Percentiles rank a stretch among this genome's conserved stretches.
Conservation (phyloP, 495 filamentous ascomycete genomes). For the Aspergillus nanangensis region DNA sequence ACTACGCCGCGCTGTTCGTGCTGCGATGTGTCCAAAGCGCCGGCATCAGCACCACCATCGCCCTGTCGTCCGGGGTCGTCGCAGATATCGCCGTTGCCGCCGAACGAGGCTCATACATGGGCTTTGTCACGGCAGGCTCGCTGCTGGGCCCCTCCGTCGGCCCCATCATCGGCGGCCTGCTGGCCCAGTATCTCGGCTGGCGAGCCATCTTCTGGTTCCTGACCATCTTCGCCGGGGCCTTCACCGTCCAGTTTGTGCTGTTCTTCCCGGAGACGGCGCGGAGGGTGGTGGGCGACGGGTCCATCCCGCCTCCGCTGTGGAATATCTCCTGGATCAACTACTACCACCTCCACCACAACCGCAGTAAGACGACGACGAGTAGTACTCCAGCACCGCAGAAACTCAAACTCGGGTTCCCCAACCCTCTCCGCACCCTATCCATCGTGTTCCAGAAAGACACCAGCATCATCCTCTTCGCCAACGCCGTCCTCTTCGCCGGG, state of each 20-base stretch:
- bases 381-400: not conserved
- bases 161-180: slow-evolving; percentile 59
- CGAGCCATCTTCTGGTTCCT: slow-evolving; percentile 73
- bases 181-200: slow-evolving; percentile 66
- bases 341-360: not conserved
- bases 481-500: slow-evolving; percentile 41
- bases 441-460: slow-evolving; percentile 55
- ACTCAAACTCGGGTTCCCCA: slow-evolving; percentile 56
- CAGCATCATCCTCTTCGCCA: slow-evolving; percentile 37
- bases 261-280: slow-evolving; percentile 43
- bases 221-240: slow-evolving; percentile 45
- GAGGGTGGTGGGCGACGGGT: slow-evolving; percentile 39
- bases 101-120: slow-evolving; percentile 48
- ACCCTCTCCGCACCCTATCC: slow-evolving; percentile 63
- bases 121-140: slow-evolving; percentile 27
- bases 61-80: slow-evolving; percentile 40
- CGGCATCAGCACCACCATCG: slow-evolving; percentile 45
- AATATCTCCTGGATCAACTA: slow-evolving; percentile 4
- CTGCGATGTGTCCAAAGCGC: slow-evolving; percentile 47
- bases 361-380: too few relatives aligned
- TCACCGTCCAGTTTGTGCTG: slow-evolving; percentile 24
- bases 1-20: slow-evolving; percentile 39
- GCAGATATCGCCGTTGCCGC: slow-evolving; percentile 40
- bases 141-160: slow-evolving; percentile 42
- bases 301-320: slow-evolving; percentile 11